Conservation (phyloP, 2,329 filamentous ascomycete species). For the Claviceps sorghi region DNA sequence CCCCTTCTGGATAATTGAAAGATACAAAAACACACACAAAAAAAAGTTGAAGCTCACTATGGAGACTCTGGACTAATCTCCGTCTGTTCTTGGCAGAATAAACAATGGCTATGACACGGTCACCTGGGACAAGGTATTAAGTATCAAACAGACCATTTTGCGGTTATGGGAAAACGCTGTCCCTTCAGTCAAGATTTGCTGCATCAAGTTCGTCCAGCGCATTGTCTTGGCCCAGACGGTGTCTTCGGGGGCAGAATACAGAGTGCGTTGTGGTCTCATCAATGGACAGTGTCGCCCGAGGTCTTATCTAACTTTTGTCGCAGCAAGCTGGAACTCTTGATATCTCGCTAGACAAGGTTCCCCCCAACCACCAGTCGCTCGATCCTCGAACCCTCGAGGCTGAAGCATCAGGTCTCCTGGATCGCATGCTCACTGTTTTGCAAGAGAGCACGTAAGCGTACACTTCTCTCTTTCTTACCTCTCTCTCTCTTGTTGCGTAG, state of each 20-base stretch:
- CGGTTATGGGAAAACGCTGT: slow-evolving; percentile 72
- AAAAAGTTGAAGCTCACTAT: not conserved
- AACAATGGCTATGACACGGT: slow-evolving; percentile 68
- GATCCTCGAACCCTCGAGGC: slow-evolving; percentile 74
- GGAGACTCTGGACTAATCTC: not conserved
- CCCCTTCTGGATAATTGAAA: not conserved
- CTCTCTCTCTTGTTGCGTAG: not conserved
- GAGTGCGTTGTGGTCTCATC: slow-evolving; percentile 42
- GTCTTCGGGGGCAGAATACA: slow-evolving; percentile 65
- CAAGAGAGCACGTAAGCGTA: slow-evolving; percentile 65
- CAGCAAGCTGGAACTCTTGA: slow-evolving; percentile 43
- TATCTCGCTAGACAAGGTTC: slow-evolving; percentile 74
- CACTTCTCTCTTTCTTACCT: not conserved
- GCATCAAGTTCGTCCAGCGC: slow-evolving; percentile 92
- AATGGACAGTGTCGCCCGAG: not conserved
- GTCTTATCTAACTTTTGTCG: slow-evolving; percentile 1
- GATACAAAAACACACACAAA: not conserved
- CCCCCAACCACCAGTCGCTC: slow-evolving; percentile 67
- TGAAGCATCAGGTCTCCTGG: slow-evolving; percentile 78
- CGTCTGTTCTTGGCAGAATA: slow-evolving; percentile 43
- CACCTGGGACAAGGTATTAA: slow-evolving; percentile 75
- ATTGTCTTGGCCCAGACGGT: slow-evolving; percentile 85
- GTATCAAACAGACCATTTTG: slow-evolving; percentile 80
- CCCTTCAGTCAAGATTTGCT: slow-evolving; percentile 73
- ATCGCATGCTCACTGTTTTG: slow-evolving; percentile 70